Evolutionary conservation across 345 rosid genomes (phyloP), one percentile per base, ranked within the genome.

Genomic region (Bruguiera parviflora): DNA sequence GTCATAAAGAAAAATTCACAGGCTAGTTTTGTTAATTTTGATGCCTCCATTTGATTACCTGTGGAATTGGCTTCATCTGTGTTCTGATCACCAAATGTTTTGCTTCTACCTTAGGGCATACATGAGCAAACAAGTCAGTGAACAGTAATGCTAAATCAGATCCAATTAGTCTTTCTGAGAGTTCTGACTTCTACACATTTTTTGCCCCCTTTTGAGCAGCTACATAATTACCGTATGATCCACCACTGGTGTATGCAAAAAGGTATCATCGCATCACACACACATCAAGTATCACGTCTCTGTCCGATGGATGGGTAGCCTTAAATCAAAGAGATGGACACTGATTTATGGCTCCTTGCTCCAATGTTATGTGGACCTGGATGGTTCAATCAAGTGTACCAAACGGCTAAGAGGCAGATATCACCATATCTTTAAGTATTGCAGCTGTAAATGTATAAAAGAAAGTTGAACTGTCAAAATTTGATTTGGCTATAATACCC

Each of bases 401-500:
- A 24, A 21, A 15, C 3, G 29, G 7, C 29, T 11, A 5, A 56
- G 28, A 11, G 16, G 49, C 49, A 43, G 49, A 43, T 43, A 43
- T 43, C 49, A 43, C 49, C 49, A 43, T 43, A 43, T 15, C 19
- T 43, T 43, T 43, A 43, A 43, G 49, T 13, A 3, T 43, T 43
- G 49, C 49, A 43, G 49, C 49, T 43, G 49, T 43, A 18, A 43
- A 15, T 15, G 15, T 13, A 13, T 43, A 43, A 13, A 3, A 69
- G 51, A 49, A 60, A 13, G 21, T 25, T 11, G 47, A 60, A 29
- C 29, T 2, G 51, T 60, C 39, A 66, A 73, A 61, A 21, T 27
- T 29, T 58, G 25, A 56, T 53, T 68, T 33, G 62, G 21, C 57
- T 69, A 67, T 71, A 29, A 63, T 27, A 6, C 76, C 69, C 58